A percentile compares a stretch with the other conserved stretches of the same genome.
These are phyloP conservation scores for Symbiodinium pilosum DNA, from an alignment of 73 alveolate species.

Conservation along the genomic window DNA sequence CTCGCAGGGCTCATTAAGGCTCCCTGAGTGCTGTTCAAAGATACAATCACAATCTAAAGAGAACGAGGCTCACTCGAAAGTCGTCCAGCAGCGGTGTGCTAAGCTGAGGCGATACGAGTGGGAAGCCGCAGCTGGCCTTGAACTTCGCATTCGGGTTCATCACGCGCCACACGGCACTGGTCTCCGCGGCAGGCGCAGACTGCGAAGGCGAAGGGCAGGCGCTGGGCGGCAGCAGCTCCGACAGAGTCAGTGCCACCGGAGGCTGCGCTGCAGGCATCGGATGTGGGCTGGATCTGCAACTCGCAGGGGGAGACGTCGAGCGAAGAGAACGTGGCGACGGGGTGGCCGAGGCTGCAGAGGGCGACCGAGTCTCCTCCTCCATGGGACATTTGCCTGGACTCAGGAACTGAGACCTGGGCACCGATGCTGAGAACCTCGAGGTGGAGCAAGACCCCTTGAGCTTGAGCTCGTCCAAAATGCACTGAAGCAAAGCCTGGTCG, in stretches of 20 bases:
- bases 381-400: slow-evolving; percentile 21
- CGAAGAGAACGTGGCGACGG: background rate
- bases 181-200: slow-evolving; percentile 11
- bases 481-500: slow-evolving; percentile 75
- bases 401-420: slow-evolving; percentile 7
- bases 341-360: slow-evolving; percentile 44
- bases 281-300: background rate
- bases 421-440: background rate
- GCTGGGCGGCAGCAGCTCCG: background rate
- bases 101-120: slow-evolving; percentile 73
- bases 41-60: background rate
- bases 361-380: slow-evolving; percentile 23
- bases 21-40: background rate
- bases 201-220: background rate
- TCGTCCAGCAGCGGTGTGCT: slow-evolving; percentile 84
- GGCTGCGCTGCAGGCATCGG: background rate
- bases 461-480: slow-evolving; percentile 52
- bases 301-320: background rate
- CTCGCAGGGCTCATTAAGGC: background rate
- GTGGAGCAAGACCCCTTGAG: slow-evolving; percentile 48
- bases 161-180: slow-evolving; percentile 18
- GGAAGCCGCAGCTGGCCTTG: slow-evolving; percentile 88
- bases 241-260: background rate
- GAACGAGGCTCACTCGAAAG: slow-evolving; percentile 51
- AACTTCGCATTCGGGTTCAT: slow-evolving; percentile 72